phyloP scores from a whole-genome alignment of 108 stramenopile genomes.

The Discostella stelligeroides region DNA sequence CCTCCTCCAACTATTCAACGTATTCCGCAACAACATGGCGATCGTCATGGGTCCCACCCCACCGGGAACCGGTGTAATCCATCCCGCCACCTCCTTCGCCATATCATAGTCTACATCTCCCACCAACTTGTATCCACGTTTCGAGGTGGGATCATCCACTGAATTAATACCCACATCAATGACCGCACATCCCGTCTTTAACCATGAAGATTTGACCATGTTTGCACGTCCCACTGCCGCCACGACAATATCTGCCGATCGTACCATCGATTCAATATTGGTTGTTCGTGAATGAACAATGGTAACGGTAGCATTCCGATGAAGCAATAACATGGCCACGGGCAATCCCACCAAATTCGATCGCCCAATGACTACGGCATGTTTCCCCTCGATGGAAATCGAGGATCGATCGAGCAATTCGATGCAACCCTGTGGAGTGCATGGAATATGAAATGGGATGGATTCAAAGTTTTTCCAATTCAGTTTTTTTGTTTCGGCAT shows the following conservation, averaged over 20 bases:
- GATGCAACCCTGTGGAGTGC: slow-evolving; percentile 93
- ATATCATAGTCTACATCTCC: slow-evolving; percentile 93
- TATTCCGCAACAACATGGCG: slow-evolving; percentile 97
- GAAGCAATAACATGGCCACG: slow-evolving; percentile 88
- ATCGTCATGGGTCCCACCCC: slow-evolving; percentile 99
- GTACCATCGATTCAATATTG: slow-evolving; percentile 68
- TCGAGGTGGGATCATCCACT: slow-evolving; percentile 69
- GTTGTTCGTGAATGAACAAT: slow-evolving; percentile 92
- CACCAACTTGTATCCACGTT: slow-evolving; percentile 91
- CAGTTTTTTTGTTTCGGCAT: slow-evolving; percentile 19
- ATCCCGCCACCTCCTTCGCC: slow-evolving; percentile 66
- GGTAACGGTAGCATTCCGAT: slow-evolving; percentile 93
- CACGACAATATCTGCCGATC: slow-evolving; percentile 94
- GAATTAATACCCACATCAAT: slow-evolving; percentile 99
- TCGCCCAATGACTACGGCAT: slow-evolving; percentile 97
- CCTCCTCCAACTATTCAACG: slow-evolving; percentile 78
- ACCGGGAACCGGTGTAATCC: slow-evolving; percentile 98
- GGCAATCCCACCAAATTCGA: slow-evolving; percentile 93
- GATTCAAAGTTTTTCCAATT: slow-evolving; percentile 61
- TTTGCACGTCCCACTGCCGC: slow-evolving; percentile 93
- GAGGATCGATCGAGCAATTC: slow-evolving; percentile 92
- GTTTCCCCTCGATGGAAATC: slow-evolving; percentile 83
- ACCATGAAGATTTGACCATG: slow-evolving; percentile 87
- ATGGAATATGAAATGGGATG: slow-evolving; percentile 79
- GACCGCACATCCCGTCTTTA: slow-evolving; percentile 96